Conservation (phyloP, 2,329 filamentous ascomycete genomes). For the Ceratocystis diversiconidia region DNA sequence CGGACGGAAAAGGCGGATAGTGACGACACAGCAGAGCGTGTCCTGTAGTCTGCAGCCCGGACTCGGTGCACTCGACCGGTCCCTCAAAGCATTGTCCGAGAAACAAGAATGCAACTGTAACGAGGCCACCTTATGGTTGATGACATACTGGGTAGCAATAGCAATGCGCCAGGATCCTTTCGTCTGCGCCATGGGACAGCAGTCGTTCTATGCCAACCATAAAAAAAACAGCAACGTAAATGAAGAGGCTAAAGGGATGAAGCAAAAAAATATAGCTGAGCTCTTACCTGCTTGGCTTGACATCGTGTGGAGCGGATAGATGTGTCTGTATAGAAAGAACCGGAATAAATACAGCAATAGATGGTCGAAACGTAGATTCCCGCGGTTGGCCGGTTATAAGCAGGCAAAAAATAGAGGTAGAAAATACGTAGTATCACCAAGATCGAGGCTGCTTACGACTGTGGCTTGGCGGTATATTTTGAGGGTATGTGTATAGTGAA, state of each 20-base stretch:
- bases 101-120: neutral
- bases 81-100: neutral
- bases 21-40: too few relatives aligned
- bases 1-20: neutral
- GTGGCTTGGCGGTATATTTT: neutral
- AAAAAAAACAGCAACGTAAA: neutral
- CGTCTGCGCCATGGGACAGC: neutral
- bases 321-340: neutral
- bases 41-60: neutral
- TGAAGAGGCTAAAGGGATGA: neutral
- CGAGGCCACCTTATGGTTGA: neutral
- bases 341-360: neutral
- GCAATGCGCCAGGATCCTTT: too few relatives aligned
- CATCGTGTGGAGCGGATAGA: constrained; percentile 8
- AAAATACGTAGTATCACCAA: neutral
- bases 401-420: neutral
- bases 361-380: neutral
- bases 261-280: neutral
- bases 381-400: neutral
- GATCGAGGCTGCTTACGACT: neutral
- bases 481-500: neutral
- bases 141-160: neutral
- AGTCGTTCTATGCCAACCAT: neutral
- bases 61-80: neutral
- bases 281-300: constrained; percentile 18